Evolutionary conservation across 345 rosid species (phyloP), one percentile per base, ranked within the genome.

Genomic region (Pistacia vera): DNA sequence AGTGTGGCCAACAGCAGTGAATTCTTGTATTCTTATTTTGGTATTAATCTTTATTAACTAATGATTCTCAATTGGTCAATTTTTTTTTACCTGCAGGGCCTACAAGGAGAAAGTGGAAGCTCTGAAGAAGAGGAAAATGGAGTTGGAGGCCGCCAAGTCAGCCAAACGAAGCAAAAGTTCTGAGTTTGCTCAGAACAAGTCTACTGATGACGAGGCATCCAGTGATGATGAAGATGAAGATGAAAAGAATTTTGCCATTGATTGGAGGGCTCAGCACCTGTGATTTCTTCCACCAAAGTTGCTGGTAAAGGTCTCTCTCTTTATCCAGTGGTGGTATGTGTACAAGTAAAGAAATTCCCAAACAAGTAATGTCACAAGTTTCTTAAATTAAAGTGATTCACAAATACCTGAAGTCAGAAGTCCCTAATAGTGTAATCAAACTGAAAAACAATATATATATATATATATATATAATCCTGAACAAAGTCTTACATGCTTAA

Each of bases 191-290:
- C 74, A 51, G 68, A 79, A 89, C 68, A 78, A 76, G 71, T 65
- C 82, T 54, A 75, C 52, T 33, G 71, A 36, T 11, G 93, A 85
- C 66, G 93, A 90, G 20, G 90, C 90, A 54, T 83, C 87, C 54
- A 92, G 92, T 44, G 97, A 90, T 30, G 90, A 88, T 60, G 97
- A 93, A 12, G 76, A 73, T 33, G 90, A 88, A 63, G 92, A 82
- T 25, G 83, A 30, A 30, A 2, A 30, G 33, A 30, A 77, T 77
- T 90, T 93, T 46, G 85, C 94, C 13, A 93, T 96, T 62, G 99
- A 93, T 84, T 96, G 97, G 98, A 89, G 97, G 81, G 98, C 98
- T 79, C 98, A 93, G 74, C 99, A 95, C 78, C 85, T 93, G 49
- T 95, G 88, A 89, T 58, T 56, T 65, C 11, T 70, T 16, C n/a